Conservation (phyloP, 495 filamentous ascomycete genomes). For the Xylaria intraflava region DNA sequence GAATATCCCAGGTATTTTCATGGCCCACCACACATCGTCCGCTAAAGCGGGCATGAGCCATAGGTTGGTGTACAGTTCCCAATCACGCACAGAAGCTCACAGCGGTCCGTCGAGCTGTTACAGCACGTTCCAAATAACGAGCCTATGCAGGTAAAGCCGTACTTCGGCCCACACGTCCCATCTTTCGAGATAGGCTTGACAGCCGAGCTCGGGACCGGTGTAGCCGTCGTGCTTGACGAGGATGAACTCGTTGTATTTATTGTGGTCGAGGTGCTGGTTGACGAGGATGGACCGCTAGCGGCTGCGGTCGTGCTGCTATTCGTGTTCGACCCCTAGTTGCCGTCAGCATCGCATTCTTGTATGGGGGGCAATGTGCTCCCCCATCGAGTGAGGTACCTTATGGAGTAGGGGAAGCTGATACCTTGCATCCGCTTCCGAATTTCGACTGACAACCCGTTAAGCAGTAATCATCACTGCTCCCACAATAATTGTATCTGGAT, state of each 20-base stretch:
- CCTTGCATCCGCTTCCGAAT: constrained; percentile 35
- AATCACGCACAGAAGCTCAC: constrained; percentile 5
- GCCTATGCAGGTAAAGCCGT: constrained; percentile 30
- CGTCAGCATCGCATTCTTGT: not conserved
- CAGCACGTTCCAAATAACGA: constrained; percentile 34
- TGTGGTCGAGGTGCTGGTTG: constrained; percentile 8
- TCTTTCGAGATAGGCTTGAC: constrained; percentile 12
- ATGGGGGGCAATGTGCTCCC: not conserved
- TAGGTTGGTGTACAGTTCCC: constrained; percentile 4
- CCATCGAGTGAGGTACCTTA: no score
- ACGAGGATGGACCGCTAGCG: constrained; percentile 4
- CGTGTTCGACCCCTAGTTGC: constrained; percentile 1
- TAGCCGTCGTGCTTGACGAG: constrained; percentile 9
- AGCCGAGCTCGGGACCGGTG: constrained; percentile 9
- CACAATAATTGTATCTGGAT: constrained; percentile 29
- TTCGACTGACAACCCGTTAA: constrained; percentile 31
- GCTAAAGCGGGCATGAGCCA: not conserved
- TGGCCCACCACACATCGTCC: no score
- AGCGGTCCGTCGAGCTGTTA: constrained; percentile 23
- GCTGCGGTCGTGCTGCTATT: constrained; percentile 13
- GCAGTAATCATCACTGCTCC: constrained; percentile 35
- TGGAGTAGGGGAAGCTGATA: constrained; percentile 11
- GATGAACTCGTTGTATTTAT: constrained; percentile 9
- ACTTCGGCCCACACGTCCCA: constrained; percentile 11
- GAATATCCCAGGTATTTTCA: no score